Conservation (phyloP, 352 stramenopile genomes). For the Phytophthora parvispora region DNA sequence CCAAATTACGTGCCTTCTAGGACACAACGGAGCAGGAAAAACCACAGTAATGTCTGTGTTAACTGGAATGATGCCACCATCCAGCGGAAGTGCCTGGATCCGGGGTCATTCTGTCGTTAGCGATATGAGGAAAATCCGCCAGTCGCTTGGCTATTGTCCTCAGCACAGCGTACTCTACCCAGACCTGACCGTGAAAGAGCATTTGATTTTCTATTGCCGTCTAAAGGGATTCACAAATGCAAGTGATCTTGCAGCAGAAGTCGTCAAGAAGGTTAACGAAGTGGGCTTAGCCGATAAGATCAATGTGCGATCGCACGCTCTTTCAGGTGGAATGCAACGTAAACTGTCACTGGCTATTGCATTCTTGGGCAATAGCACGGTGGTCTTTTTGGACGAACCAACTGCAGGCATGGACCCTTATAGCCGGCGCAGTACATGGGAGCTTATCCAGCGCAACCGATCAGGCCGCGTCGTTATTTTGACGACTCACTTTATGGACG, state of each 20-base stretch:
- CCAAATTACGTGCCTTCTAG: constrained; percentile 95
- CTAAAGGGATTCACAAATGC: constrained; percentile 87
- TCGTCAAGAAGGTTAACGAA: constrained; percentile 82
- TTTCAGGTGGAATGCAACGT: constrained; percentile 86
- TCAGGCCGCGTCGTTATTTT: constrained; percentile 84
- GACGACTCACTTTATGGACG: constrained; percentile 95
- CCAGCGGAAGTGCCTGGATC: constrained; percentile 66
- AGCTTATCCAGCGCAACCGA: constrained; percentile 80
- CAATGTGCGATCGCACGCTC: constrained; percentile 48
- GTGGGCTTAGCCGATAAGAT: constrained; percentile 94
- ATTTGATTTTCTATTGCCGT: constrained; percentile 94
- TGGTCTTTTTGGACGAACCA: constrained; percentile 91
- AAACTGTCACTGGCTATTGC: constrained; percentile 85
- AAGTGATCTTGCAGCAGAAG: constrained; percentile 19
- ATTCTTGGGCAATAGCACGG: constrained; percentile 73
- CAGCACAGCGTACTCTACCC: constrained; percentile 98
- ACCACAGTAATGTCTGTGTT: constrained; percentile 88
- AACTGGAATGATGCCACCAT: constrained; percentile 74
- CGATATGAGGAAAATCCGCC: constrained; percentile 92
- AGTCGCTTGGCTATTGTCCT: constrained; percentile 95
- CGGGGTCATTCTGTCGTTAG: constrained; percentile 61
- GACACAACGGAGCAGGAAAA: constrained; percentile 97
- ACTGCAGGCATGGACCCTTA: constrained; percentile 97
- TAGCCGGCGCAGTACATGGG: constrained; percentile 85
- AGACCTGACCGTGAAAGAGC: constrained; percentile 96